Conservation (phyloP, 768 basidiomycete genomes). For the Albatrellus ellisii region DNA sequence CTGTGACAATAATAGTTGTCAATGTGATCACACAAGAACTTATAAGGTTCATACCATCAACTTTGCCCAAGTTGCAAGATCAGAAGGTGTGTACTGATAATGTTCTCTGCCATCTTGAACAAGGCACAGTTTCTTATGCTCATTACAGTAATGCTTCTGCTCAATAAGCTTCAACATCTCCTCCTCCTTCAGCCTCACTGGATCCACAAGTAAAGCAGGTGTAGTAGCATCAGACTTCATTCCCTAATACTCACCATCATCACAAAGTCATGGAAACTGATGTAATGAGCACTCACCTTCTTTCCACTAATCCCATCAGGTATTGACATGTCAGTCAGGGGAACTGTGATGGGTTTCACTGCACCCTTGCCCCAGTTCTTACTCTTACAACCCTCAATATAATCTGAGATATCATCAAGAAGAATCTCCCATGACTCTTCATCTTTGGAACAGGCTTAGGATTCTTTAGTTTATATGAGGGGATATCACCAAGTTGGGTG, state of each 20-base stretch:
- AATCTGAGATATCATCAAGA: slow-evolving; percentile 8
- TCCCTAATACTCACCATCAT: too few relatives aligned
- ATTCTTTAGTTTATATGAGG: slow-evolving; percentile 12
- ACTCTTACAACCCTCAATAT: neutral
- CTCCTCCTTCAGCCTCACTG: neutral
- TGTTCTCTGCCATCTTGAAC: neutral
- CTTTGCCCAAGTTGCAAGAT: neutral
- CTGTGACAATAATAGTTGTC: neutral
- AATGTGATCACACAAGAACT: neutral
- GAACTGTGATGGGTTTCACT: neutral
- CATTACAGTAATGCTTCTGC: neutral
- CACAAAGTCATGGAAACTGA: neutral
- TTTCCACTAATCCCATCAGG: neutral
- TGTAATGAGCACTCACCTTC: neutral
- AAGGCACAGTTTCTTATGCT: neutral
- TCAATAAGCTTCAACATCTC: neutral
- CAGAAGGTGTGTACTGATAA: neutral
- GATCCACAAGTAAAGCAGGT: too few relatives aligned
- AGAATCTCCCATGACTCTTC: slow-evolving; percentile 5
- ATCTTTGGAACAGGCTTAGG: slow-evolving; percentile 14
- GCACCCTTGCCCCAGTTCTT: neutral
- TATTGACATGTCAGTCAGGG: neutral
- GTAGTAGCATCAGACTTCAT: neutral
- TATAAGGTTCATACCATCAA: neutral
- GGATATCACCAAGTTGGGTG: slow-evolving; percentile 11